phyloP scores from a whole-genome alignment of 345 rosid species.

The Corchorus olitorius region DNA sequence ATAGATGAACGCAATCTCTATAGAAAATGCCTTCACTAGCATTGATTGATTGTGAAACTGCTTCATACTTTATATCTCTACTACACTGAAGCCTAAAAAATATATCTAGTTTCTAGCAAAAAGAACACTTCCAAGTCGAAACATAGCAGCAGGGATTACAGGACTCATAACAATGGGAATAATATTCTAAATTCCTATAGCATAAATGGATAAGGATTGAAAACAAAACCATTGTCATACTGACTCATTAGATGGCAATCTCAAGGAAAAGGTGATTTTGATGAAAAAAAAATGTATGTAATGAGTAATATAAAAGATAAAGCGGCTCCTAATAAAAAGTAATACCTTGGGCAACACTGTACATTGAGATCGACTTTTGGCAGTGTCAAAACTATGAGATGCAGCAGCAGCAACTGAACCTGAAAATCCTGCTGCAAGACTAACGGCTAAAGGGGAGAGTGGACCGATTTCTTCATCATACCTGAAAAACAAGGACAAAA shows the following conservation, averaged over 20 bases:
- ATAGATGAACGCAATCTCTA: slow-evolving; percentile 7
- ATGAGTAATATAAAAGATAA: background rate
- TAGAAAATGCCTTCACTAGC: background rate
- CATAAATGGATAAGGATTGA: background rate
- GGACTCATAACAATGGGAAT: background rate
- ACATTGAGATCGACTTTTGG: slow-evolving; percentile 78
- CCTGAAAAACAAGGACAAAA: slow-evolving; percentile 35
- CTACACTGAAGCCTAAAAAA: background rate
- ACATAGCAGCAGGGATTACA: background rate
- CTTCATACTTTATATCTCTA: background rate
- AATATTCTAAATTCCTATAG: background rate
- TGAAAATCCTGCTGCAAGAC: slow-evolving; percentile 81
- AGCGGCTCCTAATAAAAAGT: background rate
- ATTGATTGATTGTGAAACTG: background rate
- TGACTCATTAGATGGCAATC: background rate
- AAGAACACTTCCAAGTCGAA: background rate
- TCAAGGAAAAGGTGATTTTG: slow-evolving; percentile 1
- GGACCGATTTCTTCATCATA: slow-evolving; percentile 77
- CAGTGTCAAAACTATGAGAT: slow-evolving; percentile 92
- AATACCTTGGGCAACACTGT: slow-evolving; percentile 83
- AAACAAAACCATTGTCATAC: background rate
- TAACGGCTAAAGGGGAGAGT: slow-evolving; percentile 64
- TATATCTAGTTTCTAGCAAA: background rate
- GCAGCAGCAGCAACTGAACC: slow-evolving; percentile 87
- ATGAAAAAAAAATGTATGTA: background rate